These are phyloP conservation scores for Meyerozyma carpophila DNA, from an alignment of 1,139 yeast genomes.

Conservation along the genomic window DNA sequence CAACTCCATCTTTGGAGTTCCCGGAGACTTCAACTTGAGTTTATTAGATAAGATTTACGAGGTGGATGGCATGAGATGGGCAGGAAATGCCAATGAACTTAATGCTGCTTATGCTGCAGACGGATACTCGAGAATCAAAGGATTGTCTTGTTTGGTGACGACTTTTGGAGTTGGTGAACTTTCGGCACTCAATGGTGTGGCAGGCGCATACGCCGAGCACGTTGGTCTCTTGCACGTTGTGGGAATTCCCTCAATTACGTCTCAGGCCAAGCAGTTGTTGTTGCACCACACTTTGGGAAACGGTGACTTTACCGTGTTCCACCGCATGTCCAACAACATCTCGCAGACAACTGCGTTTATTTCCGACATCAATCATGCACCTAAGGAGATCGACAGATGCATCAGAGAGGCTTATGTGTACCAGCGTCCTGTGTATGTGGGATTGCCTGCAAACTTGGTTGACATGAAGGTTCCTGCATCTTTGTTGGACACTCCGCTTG, in stretches of 20 bases:
- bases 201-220: constrained; percentile 40
- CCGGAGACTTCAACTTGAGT: constrained; percentile 37
- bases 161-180: constrained; percentile 42
- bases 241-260: constrained; percentile 34
- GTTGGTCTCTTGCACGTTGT: constrained; percentile 38
- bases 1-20: constrained; percentile 37
- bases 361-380: constrained; percentile 58
- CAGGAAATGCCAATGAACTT: constrained; percentile 40
- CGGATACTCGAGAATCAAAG: constrained; percentile 36
- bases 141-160: constrained; percentile 33
- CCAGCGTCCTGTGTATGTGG: constrained; percentile 82
- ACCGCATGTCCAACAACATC: constrained; percentile 54
- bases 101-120: constrained; percentile 42
- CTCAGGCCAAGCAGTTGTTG: constrained; percentile 32
- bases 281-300: constrained; percentile 44
- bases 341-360: constrained; percentile 61
- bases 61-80: constrained; percentile 35
- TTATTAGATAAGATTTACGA: constrained; percentile 35
- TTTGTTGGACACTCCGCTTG: constrained; percentile 58
- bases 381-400: constrained; percentile 66
- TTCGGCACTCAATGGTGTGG: constrained; percentile 36
- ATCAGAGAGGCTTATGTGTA: constrained; percentile 64
- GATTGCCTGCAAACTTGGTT: constrained; percentile 77
- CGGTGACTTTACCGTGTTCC: constrained; percentile 43
- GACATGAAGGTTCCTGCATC: constrained; percentile 55